These are phyloP conservation scores for Crassisporium funariophilum DNA, from an alignment of 768 basidiomycete genomes.

Conservation along the genomic window DNA sequence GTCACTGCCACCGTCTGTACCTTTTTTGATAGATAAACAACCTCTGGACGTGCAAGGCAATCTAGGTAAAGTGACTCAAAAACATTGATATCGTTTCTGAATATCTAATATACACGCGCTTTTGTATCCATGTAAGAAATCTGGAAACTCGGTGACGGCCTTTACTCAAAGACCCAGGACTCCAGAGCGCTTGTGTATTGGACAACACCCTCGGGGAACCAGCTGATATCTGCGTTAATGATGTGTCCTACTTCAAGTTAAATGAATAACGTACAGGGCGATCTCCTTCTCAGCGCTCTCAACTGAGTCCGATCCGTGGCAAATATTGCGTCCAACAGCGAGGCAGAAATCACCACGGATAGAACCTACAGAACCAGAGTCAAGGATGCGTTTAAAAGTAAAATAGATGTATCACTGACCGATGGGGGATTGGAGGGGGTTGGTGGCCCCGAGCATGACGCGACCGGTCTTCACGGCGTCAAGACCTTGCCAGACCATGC, in stretches of 20 bases:
- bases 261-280: conserved; percentile 60
- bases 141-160: conserved; percentile 5
- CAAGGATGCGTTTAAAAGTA: neutral
- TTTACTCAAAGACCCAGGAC: conserved; percentile 81
- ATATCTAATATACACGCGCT: conserved; percentile 21
- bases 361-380: conserved; percentile 54
- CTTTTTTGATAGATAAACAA: no score
- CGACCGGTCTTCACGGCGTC: conserved; percentile 95
- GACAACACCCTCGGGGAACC: conserved; percentile 87
- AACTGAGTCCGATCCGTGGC: conserved; percentile 88
- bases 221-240: conserved; percentile 45
- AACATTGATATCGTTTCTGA: neutral
- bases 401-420: conserved; percentile 50
- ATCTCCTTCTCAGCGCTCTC: conserved; percentile 96
- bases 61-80: neutral
- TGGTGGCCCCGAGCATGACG: conserved; percentile 94
- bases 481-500: conserved; percentile 94
- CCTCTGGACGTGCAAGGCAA: no score
- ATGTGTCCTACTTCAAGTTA: neutral
- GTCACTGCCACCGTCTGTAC: no score
- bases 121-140: conserved; percentile 15
- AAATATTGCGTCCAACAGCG: conserved; percentile 93
- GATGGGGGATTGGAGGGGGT: conserved; percentile 87
- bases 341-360: conserved; percentile 97
- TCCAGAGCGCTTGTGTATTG: conserved; percentile 70